Percentiles rank a stretch among this genome's conserved stretches.
Evolutionary conservation across 2,329 filamentous ascomycete genomes (phyloP).

Genomic region (Cadophora gregata): DNA sequence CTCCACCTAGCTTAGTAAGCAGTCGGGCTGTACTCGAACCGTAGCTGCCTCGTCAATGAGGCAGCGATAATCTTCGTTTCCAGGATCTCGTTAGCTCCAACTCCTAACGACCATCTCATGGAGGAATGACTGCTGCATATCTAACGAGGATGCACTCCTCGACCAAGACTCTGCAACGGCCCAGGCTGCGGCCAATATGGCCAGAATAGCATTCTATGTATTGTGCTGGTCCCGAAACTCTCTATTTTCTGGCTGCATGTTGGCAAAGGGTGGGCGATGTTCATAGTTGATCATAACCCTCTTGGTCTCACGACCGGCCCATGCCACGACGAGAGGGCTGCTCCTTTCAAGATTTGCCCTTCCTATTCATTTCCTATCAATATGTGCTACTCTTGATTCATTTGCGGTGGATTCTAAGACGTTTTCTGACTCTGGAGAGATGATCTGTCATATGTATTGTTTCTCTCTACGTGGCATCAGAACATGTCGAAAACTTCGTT

Average conservation of each 20-base stretch:
- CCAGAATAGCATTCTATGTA: not conserved
- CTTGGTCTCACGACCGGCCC: constrained; percentile 4
- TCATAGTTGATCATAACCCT: constrained; percentile 12
- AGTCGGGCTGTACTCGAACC: no score
- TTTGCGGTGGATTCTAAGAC: not conserved
- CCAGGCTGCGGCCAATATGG: no score
- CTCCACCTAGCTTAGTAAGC: not conserved
- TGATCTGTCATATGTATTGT: not conserved
- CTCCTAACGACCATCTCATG: constrained; percentile 1
- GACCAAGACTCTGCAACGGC: not conserved
- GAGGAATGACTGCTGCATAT: not conserved
- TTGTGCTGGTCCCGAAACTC: no score
- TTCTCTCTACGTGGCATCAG: not conserved
- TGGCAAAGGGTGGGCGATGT: not conserved
- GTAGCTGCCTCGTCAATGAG: no score
- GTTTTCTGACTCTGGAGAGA: not conserved
- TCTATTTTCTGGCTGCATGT: not conserved
- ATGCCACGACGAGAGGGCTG: not conserved
- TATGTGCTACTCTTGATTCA: not conserved
- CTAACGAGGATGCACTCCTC: not conserved
- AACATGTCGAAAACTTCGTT: not conserved
- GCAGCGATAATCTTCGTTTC: no score
- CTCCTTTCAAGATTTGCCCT: not conserved
- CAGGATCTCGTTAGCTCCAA: not conserved
- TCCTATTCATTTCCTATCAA: not conserved